Evolutionary conservation across 2,329 filamentous ascomycete genomes (phyloP), one percentile per base, ranked within the genome.

Genomic region (Sarocladium brachiariae): DNA sequence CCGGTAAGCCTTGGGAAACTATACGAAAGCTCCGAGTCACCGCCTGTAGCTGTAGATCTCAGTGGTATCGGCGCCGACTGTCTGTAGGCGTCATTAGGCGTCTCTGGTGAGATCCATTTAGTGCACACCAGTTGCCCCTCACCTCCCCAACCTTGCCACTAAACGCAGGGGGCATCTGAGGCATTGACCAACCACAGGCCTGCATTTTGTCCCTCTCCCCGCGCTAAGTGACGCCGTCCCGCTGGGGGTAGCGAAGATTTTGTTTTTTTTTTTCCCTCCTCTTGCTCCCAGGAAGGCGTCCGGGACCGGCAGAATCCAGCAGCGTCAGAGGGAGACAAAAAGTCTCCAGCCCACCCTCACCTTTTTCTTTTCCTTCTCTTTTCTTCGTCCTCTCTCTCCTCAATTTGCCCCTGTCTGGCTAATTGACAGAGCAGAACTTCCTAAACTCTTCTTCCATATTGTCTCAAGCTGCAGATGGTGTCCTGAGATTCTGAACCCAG

Each of bases 381-480:
- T 50, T 43, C 39, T 34, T 50, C 50, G 50, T 49, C 52, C 43
- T 43, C 46, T 46, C 35, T 54, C 48, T 38, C 48, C 47, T 33
- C 41, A 43, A 50, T 30, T 45, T 33, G 43, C 43, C 43, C 33
- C 11, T 24, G 50, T 49, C 49, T 49, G 23, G 43, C 43, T 25
- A 39, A 47, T 47, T 47, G 43, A 47, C 27, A 30, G 43, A 47
- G 43, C 43, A 30, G 21, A 13, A 16, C 6, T 13, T 39, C 14
- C 10, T 45, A 4, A 27, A 11, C 23, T 19, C 25, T 47, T 33
- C 25, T 19, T n/a, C 25, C 16, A 19, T 30, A 6, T n/a, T 18
- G 27, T 23, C 25, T 18, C 27, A 10, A 31, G 43, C 27, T 31
- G 43, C 43, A 47, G 43, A 47, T 47, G 43, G 43, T 47, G 19